A percentile compares a stretch with the other conserved stretches of the same genome.
Conservation (phyloP, 192 early-diverging fungal genomes). For the Coemansia sp. region DNA sequence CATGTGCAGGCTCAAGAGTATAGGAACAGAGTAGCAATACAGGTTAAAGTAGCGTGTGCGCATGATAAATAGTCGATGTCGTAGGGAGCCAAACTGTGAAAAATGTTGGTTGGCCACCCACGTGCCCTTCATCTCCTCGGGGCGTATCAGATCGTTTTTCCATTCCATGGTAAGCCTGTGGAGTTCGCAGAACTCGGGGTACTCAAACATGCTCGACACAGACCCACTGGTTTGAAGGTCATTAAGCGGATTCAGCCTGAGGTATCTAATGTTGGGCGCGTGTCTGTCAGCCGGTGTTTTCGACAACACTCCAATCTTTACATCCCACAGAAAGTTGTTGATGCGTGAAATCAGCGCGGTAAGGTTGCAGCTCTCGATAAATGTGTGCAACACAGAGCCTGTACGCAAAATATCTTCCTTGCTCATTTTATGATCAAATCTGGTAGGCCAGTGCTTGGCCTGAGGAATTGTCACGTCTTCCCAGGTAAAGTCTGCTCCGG, state of each 20-base stretch:
- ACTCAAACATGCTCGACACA: slow-evolving; percentile 1
- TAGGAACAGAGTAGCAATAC: not conserved
- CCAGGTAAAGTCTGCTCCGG: slow-evolving; percentile 25
- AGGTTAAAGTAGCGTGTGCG: slow-evolving; percentile 5
- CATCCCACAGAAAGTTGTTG: slow-evolving; percentile 2
- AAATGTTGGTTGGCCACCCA: not conserved
- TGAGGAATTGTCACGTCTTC: slow-evolving; percentile 17
- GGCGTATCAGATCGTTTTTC: not conserved
- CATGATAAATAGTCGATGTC: slow-evolving; percentile 4
- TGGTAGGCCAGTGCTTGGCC: slow-evolving; percentile 3
- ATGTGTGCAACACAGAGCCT: not conserved
- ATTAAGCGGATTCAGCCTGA: not conserved
- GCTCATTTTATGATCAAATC: slow-evolving; percentile 3
- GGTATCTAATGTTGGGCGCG: slow-evolving; percentile 2
- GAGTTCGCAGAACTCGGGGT: not conserved
- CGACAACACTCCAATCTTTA: not conserved
- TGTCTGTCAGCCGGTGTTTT: not conserved
- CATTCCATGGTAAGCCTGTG: not conserved
- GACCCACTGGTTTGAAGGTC: not conserved
- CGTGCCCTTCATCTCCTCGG: slow-evolving; percentile 1
- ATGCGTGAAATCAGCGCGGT: not conserved
- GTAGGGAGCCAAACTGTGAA: slow-evolving; percentile 2
- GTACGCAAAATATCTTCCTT: slow-evolving; percentile 2
- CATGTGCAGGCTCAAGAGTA: slow-evolving; percentile 2
- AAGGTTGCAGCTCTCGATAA: slow-evolving; percentile 4